phyloP scores from a whole-genome alignment of 352 stramenopile species.

The Phytophthora pini region DNA sequence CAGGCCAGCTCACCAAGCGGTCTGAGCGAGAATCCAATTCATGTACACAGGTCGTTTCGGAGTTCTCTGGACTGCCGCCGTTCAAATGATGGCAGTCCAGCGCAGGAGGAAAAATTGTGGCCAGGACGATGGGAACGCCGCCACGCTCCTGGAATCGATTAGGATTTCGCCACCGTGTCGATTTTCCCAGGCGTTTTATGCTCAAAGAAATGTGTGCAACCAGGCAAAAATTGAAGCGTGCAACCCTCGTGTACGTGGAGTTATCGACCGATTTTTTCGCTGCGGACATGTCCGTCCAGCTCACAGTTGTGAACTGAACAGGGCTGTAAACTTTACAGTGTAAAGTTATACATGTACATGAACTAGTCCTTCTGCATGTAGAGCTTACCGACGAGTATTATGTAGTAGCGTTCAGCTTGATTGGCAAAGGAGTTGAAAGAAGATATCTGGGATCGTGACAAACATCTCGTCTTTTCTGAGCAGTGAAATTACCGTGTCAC shows the following conservation, averaged over 20 bases:
- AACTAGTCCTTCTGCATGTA: not conserved
- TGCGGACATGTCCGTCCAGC: not conserved
- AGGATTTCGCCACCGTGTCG: not conserved
- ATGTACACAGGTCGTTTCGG: constrained; percentile 10
- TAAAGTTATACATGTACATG: too few relatives aligned
- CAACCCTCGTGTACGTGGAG: not conserved
- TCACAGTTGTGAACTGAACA: too few relatives aligned
- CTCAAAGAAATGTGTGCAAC: constrained; percentile 15
- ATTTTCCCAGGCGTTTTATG: constrained; percentile 21
- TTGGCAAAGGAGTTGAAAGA: constrained; percentile 5
- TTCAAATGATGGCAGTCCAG: constrained; percentile 7
- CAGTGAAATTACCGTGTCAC: not conserved
- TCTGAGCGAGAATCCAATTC: constrained; percentile 5
- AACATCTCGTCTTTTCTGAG: constrained; percentile 8
- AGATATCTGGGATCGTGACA: constrained; percentile 3
- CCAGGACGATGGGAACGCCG: constrained; percentile 7
- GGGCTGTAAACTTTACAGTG: too few relatives aligned
- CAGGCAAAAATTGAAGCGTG: constrained; percentile 22
- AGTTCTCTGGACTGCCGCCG: constrained; percentile 10
- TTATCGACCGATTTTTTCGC: constrained; percentile 4
- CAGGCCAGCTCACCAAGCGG: not conserved
- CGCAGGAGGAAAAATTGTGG: constrained; percentile 4
- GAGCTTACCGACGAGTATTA: not conserved
- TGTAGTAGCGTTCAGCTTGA: not conserved
- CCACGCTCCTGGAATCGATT: constrained; percentile 6